Base-by-base conservation (phyloP, 106 monocot genomes). In the Dendrobium huoshanense region DNA sequence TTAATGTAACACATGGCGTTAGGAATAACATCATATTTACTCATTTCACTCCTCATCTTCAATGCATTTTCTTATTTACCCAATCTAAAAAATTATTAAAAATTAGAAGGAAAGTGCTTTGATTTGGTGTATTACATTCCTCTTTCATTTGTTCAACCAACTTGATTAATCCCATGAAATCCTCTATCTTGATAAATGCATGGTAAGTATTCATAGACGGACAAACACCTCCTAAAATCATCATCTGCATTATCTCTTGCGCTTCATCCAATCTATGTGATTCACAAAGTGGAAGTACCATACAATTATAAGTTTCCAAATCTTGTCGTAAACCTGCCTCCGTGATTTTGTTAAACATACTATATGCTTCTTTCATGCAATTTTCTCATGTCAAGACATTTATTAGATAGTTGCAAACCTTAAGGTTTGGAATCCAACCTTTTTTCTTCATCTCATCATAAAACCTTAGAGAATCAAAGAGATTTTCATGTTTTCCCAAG, bases 391-490 rank as follows among this genome's bases (percentile, higher is more conserved):
- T 83, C 13, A 98, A 74, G 2, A 89, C 88, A 88, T 91, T 91
- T 43, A 94, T 79, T 61, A 94, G 92, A 80, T 92, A 86, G 83
- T 92, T 94, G 55, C 89, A 94, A 61, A 92, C 79, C 4, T 37
- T 37, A 37, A 37, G 37, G 37, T 37, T 37, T 37, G 37, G 37
- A 37, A 37, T 37, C 37, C 37, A 94, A 43, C 88, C 89, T 80
- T 87, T 90, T 73, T 87, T 98, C 81, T 92, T 98, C 97, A 94
- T 94, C 78, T 94, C 90, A 85, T 94, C 92, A 75, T 88, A 94
- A 75, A 98, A 85, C 77, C 94, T 86, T 22, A 94, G 45, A 11
- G 94, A 83, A 77, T 94, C 97, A 81, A 85, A 94, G 41, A 98
- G 86, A 70, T 94, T 92, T 10, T 92, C 92, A 42, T 40, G 80